A percentile compares a stretch with the other conserved stretches of the same genome.
Conservation (phyloP, 139 green algal species). For the Closterium sp. region DNA sequence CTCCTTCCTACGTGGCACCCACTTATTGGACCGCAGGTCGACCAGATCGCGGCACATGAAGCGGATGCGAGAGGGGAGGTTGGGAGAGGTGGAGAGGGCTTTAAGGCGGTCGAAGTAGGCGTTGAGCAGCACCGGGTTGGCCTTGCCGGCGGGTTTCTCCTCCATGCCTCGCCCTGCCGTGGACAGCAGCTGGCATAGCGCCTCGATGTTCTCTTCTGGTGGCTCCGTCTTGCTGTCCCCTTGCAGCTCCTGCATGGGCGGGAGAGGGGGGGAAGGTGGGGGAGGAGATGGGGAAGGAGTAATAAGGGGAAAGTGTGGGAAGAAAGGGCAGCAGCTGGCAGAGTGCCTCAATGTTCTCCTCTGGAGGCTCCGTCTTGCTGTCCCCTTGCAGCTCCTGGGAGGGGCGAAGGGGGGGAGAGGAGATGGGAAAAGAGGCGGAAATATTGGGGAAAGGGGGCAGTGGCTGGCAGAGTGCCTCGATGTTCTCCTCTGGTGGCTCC, state of each 20-base stretch:
- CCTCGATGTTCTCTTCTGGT: slow-evolving; percentile 91
- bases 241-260: slow-evolving; percentile 48
- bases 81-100: background rate
- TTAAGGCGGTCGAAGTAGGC: slow-evolving; percentile 42
- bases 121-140: slow-evolving; percentile 24
- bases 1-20: slow-evolving; percentile 54
- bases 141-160: slow-evolving; percentile 15
- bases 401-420: background rate
- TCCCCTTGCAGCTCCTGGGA: background rate
- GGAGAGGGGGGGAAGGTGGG: too few relatives aligned
- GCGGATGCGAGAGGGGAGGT: slow-evolving; percentile 45
- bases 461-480: slow-evolving; percentile 96
- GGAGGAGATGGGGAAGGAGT: background rate
- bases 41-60: slow-evolving; percentile 62
- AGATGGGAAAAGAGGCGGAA: too few relatives aligned
- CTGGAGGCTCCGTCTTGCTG: too few relatives aligned
- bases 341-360: background rate
- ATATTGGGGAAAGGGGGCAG: too few relatives aligned
- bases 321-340: slow-evolving; percentile 76
- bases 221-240: slow-evolving; percentile 57
- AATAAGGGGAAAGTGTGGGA: too few relatives aligned
- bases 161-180: slow-evolving; percentile 61
- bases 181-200: slow-evolving; percentile 89
- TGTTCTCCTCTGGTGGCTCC: slow-evolving; percentile 78
- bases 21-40: slow-evolving; percentile 55